phyloP scores from a whole-genome alignment of 257 asterid species.

The Solanum phureja region DNA sequence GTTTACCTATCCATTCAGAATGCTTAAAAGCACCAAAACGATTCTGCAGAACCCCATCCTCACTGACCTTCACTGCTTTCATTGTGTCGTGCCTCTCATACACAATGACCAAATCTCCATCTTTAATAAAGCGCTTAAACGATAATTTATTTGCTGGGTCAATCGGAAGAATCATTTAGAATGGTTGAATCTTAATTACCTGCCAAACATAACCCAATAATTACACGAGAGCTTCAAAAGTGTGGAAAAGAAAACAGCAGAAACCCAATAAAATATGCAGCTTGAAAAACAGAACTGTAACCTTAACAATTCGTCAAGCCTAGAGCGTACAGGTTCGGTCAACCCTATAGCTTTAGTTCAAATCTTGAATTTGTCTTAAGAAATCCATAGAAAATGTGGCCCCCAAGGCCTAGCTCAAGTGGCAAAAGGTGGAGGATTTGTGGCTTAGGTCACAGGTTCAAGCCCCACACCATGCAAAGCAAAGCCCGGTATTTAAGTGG shows the following conservation, averaged over 20 bases:
- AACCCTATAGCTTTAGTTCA: background rate
- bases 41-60: constrained; percentile 58
- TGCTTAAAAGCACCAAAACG: constrained; percentile 87
- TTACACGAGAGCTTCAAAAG: background rate
- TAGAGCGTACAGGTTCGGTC: background rate
- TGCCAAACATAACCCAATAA: background rate
- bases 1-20: constrained; percentile 84
- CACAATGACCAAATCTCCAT: constrained; percentile 77
- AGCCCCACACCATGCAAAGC: no score
- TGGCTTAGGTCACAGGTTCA: no score
- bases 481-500: no score
- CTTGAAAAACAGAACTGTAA: background rate
- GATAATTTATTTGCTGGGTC: constrained; percentile 43
- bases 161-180: constrained; percentile 33
- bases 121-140: constrained; percentile 40
- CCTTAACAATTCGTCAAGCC: background rate
- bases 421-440: no score
- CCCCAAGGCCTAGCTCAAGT: no score
- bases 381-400: background rate
- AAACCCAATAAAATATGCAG: background rate
- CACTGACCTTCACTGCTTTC: constrained; percentile 69
- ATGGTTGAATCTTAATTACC: background rate
- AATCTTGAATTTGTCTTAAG: background rate
- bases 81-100: constrained; percentile 70
- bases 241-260: background rate